These are phyloP conservation scores for Cephaloascus fragrans DNA, from an alignment of 805 yeast species.

Conservation along the genomic window DNA sequence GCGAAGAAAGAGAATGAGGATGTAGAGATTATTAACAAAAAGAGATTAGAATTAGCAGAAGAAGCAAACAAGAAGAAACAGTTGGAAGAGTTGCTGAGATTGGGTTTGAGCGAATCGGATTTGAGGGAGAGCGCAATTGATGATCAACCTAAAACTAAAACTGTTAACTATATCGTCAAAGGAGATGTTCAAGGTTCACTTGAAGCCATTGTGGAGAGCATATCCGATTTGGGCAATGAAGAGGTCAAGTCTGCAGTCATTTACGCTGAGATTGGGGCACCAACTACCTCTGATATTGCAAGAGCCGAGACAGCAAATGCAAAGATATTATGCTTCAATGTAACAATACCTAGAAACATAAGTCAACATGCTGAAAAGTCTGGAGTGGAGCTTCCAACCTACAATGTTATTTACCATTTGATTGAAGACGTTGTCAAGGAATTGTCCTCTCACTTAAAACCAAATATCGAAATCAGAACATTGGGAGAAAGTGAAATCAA, in stretches of 20 bases:
- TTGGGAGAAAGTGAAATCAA: slow-evolving; percentile 60
- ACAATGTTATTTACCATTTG: slow-evolving; percentile 78
- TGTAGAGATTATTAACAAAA: slow-evolving; percentile 62
- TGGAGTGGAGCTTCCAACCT: slow-evolving; percentile 50
- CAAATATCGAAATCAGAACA: slow-evolving; percentile 56
- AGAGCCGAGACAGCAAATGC: slow-evolving; percentile 67
- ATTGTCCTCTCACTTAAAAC: slow-evolving; percentile 50
- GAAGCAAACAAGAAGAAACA: slow-evolving; percentile 43
- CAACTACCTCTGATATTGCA: slow-evolving; percentile 56
- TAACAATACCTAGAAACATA: slow-evolving; percentile 57
- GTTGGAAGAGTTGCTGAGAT: slow-evolving; percentile 45
- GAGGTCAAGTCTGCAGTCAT: slow-evolving; percentile 68
- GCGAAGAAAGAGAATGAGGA: slow-evolving; percentile 50
- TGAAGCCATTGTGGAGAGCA: slow-evolving; percentile 83
- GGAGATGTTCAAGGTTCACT: slow-evolving; percentile 94
- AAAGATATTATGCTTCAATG: slow-evolving; percentile 68
- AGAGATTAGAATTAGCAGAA: slow-evolving; percentile 44
- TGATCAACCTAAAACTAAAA: slow-evolving; percentile 15
- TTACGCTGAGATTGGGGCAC: slow-evolving; percentile 68
- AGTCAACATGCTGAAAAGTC: slow-evolving; percentile 44
- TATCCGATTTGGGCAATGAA: slow-evolving; percentile 76
- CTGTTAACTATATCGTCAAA: slow-evolving; percentile 60
- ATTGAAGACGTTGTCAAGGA: slow-evolving; percentile 73
- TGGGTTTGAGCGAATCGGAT: slow-evolving; percentile 49
- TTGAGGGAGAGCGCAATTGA: slow-evolving; percentile 20